Evolutionary conservation across 2,329 filamentous ascomycete species (phyloP).

Genomic region (Penicillium palitans): DNA sequence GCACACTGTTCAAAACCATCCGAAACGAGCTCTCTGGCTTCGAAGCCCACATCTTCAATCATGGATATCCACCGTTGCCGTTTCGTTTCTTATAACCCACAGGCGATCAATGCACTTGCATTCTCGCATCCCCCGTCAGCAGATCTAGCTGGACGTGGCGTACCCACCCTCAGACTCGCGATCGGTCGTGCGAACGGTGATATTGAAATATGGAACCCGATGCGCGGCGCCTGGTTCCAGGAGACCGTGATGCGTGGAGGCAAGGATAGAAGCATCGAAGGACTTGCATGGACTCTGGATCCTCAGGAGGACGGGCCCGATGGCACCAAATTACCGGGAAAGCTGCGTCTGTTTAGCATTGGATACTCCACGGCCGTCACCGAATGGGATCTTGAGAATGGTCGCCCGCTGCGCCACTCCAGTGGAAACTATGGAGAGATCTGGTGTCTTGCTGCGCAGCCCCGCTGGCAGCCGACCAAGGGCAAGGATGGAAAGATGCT

Average conservation of each 20-base stretch:
- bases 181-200: slow-evolving; percentile 92
- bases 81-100: slow-evolving; percentile 89
- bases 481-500: slow-evolving; percentile 39
- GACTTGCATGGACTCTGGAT: slow-evolving; percentile 87
- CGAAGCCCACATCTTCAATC: slow-evolving; percentile 19
- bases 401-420: slow-evolving; percentile 74
- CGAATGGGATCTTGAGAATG: slow-evolving; percentile 88
- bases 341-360: slow-evolving; percentile 88
- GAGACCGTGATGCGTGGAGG: slow-evolving; percentile 83
- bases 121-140: slow-evolving; percentile 73
- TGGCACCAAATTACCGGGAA: slow-evolving; percentile 63
- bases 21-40: slow-evolving; percentile 21
- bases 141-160: slow-evolving; percentile 48
- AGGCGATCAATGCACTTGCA: slow-evolving; percentile 89
- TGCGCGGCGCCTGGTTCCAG: slow-evolving; percentile 80
- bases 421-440: slow-evolving; percentile 94
- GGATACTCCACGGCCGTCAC: slow-evolving; percentile 89
- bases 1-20: slow-evolving; percentile 6
- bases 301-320: slow-evolving; percentile 64
- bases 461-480: slow-evolving; percentile 51
- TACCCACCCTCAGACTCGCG: slow-evolving; percentile 71
- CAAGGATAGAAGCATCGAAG: slow-evolving; percentile 83
- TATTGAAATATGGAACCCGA: slow-evolving; percentile 96
- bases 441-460: slow-evolving; percentile 92
- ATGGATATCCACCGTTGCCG: slow-evolving; percentile 98